Base-by-base conservation (phyloP, 169 alveolate species). In the Plasmodium knowlesi region DNA sequence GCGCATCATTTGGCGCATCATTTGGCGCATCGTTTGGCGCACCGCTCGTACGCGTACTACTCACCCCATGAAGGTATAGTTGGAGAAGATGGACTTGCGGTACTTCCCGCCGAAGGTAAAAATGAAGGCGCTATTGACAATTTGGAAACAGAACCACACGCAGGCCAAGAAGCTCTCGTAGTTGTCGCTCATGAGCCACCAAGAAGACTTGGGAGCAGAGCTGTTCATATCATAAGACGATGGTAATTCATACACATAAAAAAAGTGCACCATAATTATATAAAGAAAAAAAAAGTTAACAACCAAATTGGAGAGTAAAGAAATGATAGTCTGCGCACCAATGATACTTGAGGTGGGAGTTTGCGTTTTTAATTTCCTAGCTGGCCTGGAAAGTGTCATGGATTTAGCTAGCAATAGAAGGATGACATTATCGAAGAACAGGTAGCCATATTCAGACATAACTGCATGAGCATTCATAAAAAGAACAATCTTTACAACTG, bases 161-260 rank as follows among this genome's bases (percentile, higher is more conserved):
- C 97, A 95, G 22, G 96, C 92, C 12, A 97, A 91, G 14, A 98
- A 97, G 61, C 98, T 97, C 82, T 97, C 98, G 89, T 96, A 97
- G 86, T 97, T 97, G 95, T 97, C 98, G n/a, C 98, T 94, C 94
- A 97, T 88, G 84, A 96, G 95, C 98, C 98, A 97, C 98, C 98
- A 97, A 5, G 98, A 95, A n/a, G 97, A 97, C 2, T 96, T 92
- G 5, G 97, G 97, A 25, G 96, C 92, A 46, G 93, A 28, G 10
- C 84, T 74, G 53, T 97, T 96, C 79, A 85, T 96, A 34, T 91
- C 95, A 67, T 94, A 91, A 10, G 97, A 94, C 30, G 93, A 73
- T 19, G 97, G 97, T 76, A 82, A 84, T 43, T 86, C 96, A 94
- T 25, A 93, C 67, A 53, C 88, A 94, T 73, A 88, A 53, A 92